These are phyloP conservation scores for Baorangia bicolor DNA, from an alignment of 768 basidiomycete genomes.

Conservation along the genomic window DNA sequence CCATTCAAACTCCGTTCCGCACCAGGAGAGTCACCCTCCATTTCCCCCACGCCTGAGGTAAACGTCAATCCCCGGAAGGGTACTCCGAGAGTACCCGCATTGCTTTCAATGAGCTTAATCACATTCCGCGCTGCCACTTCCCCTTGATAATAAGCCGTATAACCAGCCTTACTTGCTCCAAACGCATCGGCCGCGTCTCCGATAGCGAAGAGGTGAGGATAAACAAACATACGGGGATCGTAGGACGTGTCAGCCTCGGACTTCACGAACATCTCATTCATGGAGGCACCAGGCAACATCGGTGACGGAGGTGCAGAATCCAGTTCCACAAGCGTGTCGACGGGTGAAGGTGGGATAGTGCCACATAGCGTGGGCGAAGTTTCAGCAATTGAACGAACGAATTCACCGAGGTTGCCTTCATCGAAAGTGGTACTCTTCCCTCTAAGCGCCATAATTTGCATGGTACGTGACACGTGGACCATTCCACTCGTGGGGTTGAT, in stretches of 20 bases:
- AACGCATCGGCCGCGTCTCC: slow-evolving; percentile 67
- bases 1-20: not conserved
- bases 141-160: slow-evolving; percentile 53
- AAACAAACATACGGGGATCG: slow-evolving; percentile 13
- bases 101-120: slow-evolving; percentile 39
- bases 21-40: not conserved
- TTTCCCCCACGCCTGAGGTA: not conserved
- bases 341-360: slow-evolving; percentile 5
- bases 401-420: not conserved
- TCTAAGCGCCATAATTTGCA: slow-evolving; percentile 43
- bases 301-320: not conserved
- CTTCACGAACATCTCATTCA: not conserved
- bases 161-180: slow-evolving; percentile 60
- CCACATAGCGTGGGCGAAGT: slow-evolving; percentile 7
- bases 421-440: not conserved
- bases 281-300: not conserved
- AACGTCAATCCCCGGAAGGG: not conserved
- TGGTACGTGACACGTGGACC: slow-evolving; percentile 46
- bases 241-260: slow-evolving; percentile 22
- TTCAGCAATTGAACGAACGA: not conserved
- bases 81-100: not conserved
- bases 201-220: slow-evolving; percentile 57
- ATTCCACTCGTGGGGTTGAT: slow-evolving; percentile 41
- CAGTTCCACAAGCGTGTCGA: slow-evolving; percentile 10
- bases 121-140: slow-evolving; percentile 57